Conservation (phyloP, 2,329 filamentous ascomycete species). For the Pseudogymnoascus sp. region DNA sequence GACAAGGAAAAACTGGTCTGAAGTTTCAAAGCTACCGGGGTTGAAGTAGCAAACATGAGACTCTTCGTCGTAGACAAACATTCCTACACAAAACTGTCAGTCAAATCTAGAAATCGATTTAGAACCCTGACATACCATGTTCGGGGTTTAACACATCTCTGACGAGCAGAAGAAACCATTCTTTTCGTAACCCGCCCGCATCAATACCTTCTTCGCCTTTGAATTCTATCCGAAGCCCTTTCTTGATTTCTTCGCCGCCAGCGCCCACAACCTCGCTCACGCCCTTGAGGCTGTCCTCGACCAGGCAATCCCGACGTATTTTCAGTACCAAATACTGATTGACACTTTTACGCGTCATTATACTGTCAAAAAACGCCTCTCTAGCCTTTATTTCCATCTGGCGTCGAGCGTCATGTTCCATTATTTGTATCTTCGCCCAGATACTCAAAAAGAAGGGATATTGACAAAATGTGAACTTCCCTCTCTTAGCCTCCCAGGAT, state of each 20-base stretch:
- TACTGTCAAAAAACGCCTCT: conserved; percentile 85
- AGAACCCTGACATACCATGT: conserved; percentile 53
- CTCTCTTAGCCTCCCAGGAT: conserved; percentile 67
- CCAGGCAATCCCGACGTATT: conserved; percentile 74
- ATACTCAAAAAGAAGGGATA: conserved; percentile 89
- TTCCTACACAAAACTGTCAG: conserved; percentile 42
- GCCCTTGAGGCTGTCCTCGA: conserved; percentile 76
- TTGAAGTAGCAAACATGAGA: conserved; percentile 92
- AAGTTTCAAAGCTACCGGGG: conserved; percentile 78
- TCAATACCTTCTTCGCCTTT: conserved; percentile 85
- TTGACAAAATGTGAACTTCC: conserved; percentile 80
- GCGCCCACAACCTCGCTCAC: conserved; percentile 80
- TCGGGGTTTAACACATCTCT: conserved; percentile 86
- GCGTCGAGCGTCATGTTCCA: conserved; percentile 78
- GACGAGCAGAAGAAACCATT: conserved; percentile 86
- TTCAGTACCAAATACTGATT: conserved; percentile 71
- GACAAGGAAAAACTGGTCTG: conserved; percentile 84
- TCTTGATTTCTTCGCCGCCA: conserved; percentile 79
- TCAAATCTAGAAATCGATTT: conserved; percentile 7
- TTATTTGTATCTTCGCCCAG: conserved; percentile 82
- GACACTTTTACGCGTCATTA: conserved; percentile 64
- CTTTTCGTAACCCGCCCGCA: conserved; percentile 80
- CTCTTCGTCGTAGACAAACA: conserved; percentile 88
- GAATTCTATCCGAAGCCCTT: conserved; percentile 78
- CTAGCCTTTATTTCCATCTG: conserved; percentile 86